Percentiles rank a stretch among this genome's conserved stretches.
phyloP scores from a whole-genome alignment of 208 protist genomes.

The Leishmania major region DNA sequence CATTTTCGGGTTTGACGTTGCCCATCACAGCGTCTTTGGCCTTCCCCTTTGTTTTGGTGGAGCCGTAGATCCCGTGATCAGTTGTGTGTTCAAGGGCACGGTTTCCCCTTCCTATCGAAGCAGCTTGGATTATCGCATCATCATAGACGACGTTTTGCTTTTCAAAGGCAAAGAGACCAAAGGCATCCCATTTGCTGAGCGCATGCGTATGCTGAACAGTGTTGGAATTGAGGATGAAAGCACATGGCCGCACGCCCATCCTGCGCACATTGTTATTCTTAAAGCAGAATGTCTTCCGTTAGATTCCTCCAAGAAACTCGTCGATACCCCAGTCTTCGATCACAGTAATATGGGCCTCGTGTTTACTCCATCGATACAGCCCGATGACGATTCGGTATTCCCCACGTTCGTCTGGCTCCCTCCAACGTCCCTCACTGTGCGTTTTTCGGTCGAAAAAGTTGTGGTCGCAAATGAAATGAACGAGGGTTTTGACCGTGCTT shows the following conservation, averaged over 20 bases:
- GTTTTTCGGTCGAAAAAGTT: constrained; percentile 56
- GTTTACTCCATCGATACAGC: constrained; percentile 49
- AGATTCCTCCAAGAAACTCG: constrained; percentile 31
- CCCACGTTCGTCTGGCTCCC: constrained; percentile 61
- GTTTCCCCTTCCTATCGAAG: constrained; percentile 59
- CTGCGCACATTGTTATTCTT: constrained; percentile 58
- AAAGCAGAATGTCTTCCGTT: constrained; percentile 51
- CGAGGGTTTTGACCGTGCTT: constrained; percentile 46
- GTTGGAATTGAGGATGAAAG: constrained; percentile 64
- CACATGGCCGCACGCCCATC: constrained; percentile 67
- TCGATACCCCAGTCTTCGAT: constrained; percentile 47
- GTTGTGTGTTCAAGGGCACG: constrained; percentile 68
- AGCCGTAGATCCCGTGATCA: constrained; percentile 19
- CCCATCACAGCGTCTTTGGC: constrained; percentile 56
- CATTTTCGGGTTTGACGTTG: constrained; percentile 66
- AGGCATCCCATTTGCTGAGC: constrained; percentile 54
- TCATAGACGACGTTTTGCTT: constrained; percentile 76
- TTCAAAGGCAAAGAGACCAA: constrained; percentile 67
- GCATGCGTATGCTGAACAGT: constrained; percentile 60
- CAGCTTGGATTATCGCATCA: constrained; percentile 63
- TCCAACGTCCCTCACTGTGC: constrained; percentile 45
- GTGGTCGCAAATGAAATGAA: constrained; percentile 34
- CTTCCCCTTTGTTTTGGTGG: constrained; percentile 66
- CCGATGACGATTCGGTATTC: constrained; percentile 19
- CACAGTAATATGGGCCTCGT: constrained; percentile 61